Percentiles rank a stretch among this genome's conserved stretches.
phyloP scores from a whole-genome alignment of 164 flowering plant species.

The grape (Vitis vinifera) region ASM3070453v1 NC_081805.1:12406001-12406500 shows the following conservation, averaged over 20 bases:
- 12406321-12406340: slow-evolving; percentile 79
- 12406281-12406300: slow-evolving; percentile 86
- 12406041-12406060: slow-evolving; percentile 53
- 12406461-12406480: too few relatives aligned
- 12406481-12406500: too few relatives aligned
- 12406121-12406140: slow-evolving; percentile 31
- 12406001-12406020: not conserved
- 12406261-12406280: slow-evolving; percentile 40
- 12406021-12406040: slow-evolving; percentile 27
- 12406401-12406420: slow-evolving; percentile 91
- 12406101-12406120: slow-evolving; percentile 20
- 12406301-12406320: slow-evolving; percentile 87
- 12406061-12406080: slow-evolving; percentile 36
- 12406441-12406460: too few relatives aligned
- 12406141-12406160: slow-evolving; percentile 27
- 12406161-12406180: slow-evolving; percentile 18
- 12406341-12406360: slow-evolving; percentile 57
- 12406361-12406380: slow-evolving; percentile 74
- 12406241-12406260: slow-evolving; percentile 37
- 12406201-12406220: slow-evolving; percentile 35
- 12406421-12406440: slow-evolving; percentile 2
- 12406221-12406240: slow-evolving; percentile 48
- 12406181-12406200: slow-evolving; percentile 24
- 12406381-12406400: slow-evolving; percentile 81
- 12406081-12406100: slow-evolving; percentile 32